These are phyloP conservation scores for Ceratobasidium sp. DNA, from an alignment of 1,284 basidiomycete genomes.

Conservation along the genomic window DNA sequence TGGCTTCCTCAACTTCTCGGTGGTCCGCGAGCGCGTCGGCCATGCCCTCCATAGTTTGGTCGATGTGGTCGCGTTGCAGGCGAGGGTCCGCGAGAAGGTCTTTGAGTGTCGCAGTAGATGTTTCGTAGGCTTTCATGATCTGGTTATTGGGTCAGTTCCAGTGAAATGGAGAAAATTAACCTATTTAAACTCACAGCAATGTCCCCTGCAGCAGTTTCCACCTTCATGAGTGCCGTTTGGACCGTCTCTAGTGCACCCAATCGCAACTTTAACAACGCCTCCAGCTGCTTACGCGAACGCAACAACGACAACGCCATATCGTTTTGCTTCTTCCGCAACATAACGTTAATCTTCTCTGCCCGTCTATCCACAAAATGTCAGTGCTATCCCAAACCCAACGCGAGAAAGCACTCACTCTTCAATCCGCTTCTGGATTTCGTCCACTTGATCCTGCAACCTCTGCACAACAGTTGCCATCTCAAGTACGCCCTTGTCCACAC, in stretches of 20 bases:
- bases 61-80: constrained; percentile 79
- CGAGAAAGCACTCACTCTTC: constrained; percentile 64
- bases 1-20: constrained; percentile 81
- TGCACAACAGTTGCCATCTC: constrained; percentile 75
- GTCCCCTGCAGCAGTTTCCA: constrained; percentile 89
- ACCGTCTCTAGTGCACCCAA: constrained; percentile 78
- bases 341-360: constrained; percentile 69
- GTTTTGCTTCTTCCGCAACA: constrained; percentile 76
- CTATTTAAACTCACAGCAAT: constrained; percentile 71
- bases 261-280: constrained; percentile 81
- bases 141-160: constrained; percentile 52
- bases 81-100: constrained; percentile 81
- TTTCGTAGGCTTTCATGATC: constrained; percentile 88
- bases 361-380: constrained; percentile 59
- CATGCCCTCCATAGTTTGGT: constrained; percentile 87
- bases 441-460: constrained; percentile 73
- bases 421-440: constrained; percentile 72
- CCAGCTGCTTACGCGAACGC: constrained; percentile 80
- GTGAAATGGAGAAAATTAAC: constrained; percentile 5
- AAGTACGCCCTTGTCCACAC: constrained; percentile 77
- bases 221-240: constrained; percentile 77
- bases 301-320: constrained; percentile 78
- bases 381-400: constrained; percentile 17
- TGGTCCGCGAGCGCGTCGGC: constrained; percentile 84
- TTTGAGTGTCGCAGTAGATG: constrained; percentile 79